Base-by-base conservation (phyloP, 2,329 filamentous ascomycete species). In the Ascosphaera pollenicola region DNA sequence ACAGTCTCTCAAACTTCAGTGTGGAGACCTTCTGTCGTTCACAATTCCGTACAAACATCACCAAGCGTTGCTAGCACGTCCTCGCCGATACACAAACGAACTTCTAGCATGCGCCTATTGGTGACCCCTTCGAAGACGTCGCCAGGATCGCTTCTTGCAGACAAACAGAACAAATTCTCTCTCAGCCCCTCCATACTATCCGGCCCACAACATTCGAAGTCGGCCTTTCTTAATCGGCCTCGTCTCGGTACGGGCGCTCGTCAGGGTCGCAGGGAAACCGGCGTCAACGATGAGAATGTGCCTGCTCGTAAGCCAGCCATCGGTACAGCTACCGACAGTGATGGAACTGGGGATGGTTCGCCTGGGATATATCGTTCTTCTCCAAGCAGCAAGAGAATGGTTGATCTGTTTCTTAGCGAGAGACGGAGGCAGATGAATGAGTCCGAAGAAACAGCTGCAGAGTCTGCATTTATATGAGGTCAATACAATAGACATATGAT, bases 331-430 rank as follows among this genome's bases (percentile, higher is more conserved):
- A 34, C 39, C 35, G 35, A 24, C 21, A 30, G 19, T 15, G 31
- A 13, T 17, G 34, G 36, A 6, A 35, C 34, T 5, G 26, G 39
- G 15, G 28, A 41, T 18, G 36, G 40, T 11, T 21, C 40, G 13
- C 26, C 39, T 45, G 15, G 39, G 38, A 8, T 42, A 43, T 32
- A 37, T 44, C 44, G 42, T 38, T 46, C 44, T 35, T 42, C 45
- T 8, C 43, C 46, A 17, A 46, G 44, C 26, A 46, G 42, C 35
- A 48, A 47, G 37, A 42, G 43, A 8, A 48, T 48, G 45, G 45
- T 47, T 36, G 45, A 47, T 40, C 24, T 46, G 38, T 47, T 47
- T 18, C 41, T 47, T 30, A 46, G 43, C 32, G 41, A 46, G 18
- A 42, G 45, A 30, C 42, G 45, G 19, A 42, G 44, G 26, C 35